Percentiles rank a stretch among this genome's conserved stretches.
phyloP scores from a whole-genome alignment of 768 basidiomycete genomes.

The Termitomyces sp. region DNA sequence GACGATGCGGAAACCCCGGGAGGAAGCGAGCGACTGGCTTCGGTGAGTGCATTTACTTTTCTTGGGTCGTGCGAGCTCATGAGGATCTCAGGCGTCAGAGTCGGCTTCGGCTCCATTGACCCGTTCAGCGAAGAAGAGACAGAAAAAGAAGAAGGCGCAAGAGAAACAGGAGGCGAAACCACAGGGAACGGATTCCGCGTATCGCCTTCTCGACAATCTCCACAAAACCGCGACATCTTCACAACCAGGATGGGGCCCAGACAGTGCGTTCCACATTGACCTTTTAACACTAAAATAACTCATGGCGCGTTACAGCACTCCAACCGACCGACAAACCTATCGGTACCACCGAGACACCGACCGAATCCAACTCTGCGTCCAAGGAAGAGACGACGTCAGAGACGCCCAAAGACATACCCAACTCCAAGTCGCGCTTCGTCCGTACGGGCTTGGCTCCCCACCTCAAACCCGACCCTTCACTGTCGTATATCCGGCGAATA shows the following conservation, averaged over 20 bases:
- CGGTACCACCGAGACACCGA: not conserved
- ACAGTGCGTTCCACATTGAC: conserved; percentile 12
- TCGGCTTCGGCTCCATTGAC: too few species aligned
- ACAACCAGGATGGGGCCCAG: conserved; percentile 16
- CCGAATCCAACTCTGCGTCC: not conserved
- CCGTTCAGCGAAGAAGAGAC: too few species aligned
- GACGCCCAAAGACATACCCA: not conserved
- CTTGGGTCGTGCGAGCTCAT: too few species aligned
- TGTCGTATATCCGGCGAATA: conserved; percentile 23
- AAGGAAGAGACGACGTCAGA: too few species aligned
- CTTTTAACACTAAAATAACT: not conserved
- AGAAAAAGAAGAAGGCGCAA: not conserved
- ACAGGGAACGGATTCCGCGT: not conserved
- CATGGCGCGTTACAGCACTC: not conserved
- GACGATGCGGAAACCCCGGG: too few species aligned
- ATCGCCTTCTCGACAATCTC: not conserved
- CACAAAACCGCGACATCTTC: not conserved
- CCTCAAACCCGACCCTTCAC: not conserved
- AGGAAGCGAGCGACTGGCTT: too few species aligned
- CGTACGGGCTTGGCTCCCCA: not conserved
- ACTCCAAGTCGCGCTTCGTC: not conserved
- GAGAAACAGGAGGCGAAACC: too few species aligned
- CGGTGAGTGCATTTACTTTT: too few species aligned
- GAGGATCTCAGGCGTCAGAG: too few species aligned
- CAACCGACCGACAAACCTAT: not conserved